These are phyloP conservation scores for Aspergillus carlsbadensis DNA, from an alignment of 495 filamentous ascomycete genomes.

Conservation along the genomic window DNA sequence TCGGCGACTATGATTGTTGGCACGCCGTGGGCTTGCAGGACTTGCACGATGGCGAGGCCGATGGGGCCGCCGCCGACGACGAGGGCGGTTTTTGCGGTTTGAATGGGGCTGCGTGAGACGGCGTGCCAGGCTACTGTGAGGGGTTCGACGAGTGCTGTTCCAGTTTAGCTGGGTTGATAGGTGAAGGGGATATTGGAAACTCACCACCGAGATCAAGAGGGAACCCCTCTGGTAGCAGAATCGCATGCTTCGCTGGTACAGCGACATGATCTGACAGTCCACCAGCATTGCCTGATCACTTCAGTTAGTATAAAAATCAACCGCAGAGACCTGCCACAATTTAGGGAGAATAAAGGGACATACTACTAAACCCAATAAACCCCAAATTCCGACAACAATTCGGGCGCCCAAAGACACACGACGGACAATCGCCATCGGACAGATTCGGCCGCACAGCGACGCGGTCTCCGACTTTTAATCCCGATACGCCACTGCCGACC, in stretches of 20 bases:
- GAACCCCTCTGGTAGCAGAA: constrained; percentile 24
- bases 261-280: constrained; percentile 58
- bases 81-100: constrained; percentile 45
- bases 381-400: constrained; percentile 60
- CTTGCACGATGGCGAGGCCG: constrained; percentile 57
- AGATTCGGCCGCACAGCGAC: constrained; percentile 61
- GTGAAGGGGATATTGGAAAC: not conserved
- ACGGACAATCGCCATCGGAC: constrained; percentile 54
- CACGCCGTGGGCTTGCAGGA: constrained; percentile 47
- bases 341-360: no score
- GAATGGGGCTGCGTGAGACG: constrained; percentile 48
- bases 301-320: not conserved
- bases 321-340: not conserved
- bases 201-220: constrained; percentile 31
- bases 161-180: constrained; percentile 2
- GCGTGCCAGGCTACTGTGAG: constrained; percentile 65
- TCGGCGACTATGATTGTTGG: constrained; percentile 53
- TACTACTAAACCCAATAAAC: constrained; percentile 60
- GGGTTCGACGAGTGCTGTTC: constrained; percentile 56
- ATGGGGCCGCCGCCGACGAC: constrained; percentile 64
- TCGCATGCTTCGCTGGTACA: constrained; percentile 32
- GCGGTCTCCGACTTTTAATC: constrained; percentile 52
- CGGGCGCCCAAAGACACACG: constrained; percentile 48
- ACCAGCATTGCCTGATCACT: constrained; percentile 34
- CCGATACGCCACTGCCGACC: constrained; percentile 51